A percentile compares a stretch with the other conserved stretches of the same genome.
Conservation (phyloP, 805 yeast species). For the Ogataea zsoltii region DNA sequence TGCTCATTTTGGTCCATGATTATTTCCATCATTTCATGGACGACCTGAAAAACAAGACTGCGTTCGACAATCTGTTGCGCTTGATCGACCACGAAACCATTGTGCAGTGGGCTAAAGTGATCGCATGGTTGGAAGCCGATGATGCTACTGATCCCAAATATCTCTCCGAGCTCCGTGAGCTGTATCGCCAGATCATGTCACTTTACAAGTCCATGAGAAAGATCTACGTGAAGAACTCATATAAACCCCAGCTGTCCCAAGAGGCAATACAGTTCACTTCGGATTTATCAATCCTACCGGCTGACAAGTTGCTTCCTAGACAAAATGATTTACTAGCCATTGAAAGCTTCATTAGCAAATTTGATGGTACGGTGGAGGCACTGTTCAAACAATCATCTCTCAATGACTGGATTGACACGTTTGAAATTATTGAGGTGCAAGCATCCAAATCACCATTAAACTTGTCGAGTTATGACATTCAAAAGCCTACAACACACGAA, state of each 20-base stretch:
- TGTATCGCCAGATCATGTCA: conserved; percentile 33
- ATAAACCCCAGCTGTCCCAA: conserved; percentile 56
- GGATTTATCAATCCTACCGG: conserved; percentile 40
- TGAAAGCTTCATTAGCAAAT: conserved; percentile 58
- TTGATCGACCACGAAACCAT: conserved; percentile 66
- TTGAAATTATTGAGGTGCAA: conserved; percentile 71
- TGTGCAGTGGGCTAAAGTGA: conserved; percentile 47
- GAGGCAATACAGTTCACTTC: conserved; percentile 42
- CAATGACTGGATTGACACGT: conserved; percentile 78
- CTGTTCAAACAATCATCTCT: conserved; percentile 57
- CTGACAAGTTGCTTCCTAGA: conserved; percentile 32
- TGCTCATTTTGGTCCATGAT: conserved; percentile 66
- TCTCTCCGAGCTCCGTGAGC: conserved; percentile 21
- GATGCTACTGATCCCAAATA: conserved; percentile 13
- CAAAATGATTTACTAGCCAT: conserved; percentile 46
- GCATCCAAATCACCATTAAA: conserved; percentile 57
- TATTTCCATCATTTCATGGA: conserved; percentile 76
- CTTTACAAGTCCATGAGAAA: conserved; percentile 68
- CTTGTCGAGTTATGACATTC: conserved; percentile 56
- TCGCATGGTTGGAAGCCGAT: conserved; percentile 26
- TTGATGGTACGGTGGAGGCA: conserved; percentile 62
- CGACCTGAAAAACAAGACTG: conserved; percentile 57
- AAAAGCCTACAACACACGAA: conserved; percentile 41
- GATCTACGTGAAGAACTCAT: conserved; percentile 66
- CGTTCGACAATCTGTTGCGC: conserved; percentile 64